These are phyloP conservation scores for Arthrobotrys musiformis DNA, from an alignment of 2,329 filamentous ascomycete genomes.

Conservation along the genomic window DNA sequence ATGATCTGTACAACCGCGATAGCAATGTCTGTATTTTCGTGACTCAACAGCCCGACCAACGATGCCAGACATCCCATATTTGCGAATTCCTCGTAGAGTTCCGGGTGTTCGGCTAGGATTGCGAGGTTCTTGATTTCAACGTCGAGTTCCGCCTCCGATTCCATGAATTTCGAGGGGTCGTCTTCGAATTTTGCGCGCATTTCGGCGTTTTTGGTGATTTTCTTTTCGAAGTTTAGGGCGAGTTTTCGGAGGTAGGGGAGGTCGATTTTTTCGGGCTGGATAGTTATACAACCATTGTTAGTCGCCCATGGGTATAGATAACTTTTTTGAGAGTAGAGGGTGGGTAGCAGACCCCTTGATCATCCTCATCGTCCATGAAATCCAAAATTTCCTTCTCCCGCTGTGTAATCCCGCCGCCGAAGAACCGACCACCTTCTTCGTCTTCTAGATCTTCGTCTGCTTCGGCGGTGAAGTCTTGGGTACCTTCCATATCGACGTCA, in stretches of 20 bases:
- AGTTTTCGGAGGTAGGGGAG: conserved; percentile 82
- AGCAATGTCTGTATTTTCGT: conserved; percentile 97
- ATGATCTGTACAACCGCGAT: conserved; percentile 91
- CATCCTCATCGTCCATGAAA: conserved; percentile 79
- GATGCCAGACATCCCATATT: conserved; percentile 77
- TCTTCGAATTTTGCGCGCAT: conserved; percentile 84
- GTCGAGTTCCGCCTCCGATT: conserved; percentile 88
- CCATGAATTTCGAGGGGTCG: conserved; percentile 75
- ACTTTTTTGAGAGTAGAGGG: not conserved
- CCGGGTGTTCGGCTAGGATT: conserved; percentile 85
- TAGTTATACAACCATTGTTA: not conserved
- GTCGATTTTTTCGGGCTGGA: conserved; percentile 80
- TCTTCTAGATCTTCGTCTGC: conserved; percentile 72
- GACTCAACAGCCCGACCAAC: conserved; percentile 82
- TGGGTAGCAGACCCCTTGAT: conserved; percentile 64
- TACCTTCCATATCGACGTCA: conserved; percentile 64
- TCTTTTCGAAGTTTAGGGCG: conserved; percentile 86
- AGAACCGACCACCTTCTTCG: conserved; percentile 94
- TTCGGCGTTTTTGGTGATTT: conserved; percentile 89
- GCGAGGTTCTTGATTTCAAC: conserved; percentile 86
- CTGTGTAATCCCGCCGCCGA: conserved; percentile 86
- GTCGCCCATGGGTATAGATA: not conserved
- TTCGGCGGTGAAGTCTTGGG: conserved; percentile 63
- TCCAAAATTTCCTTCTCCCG: conserved; percentile 86
- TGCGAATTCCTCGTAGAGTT: conserved; percentile 82